Percentiles rank a stretch among this genome's conserved stretches.
These are phyloP conservation scores for Phellinidium pouzarii DNA, from an alignment of 1,284 basidiomycete species.

Conservation along the genomic window DNA sequence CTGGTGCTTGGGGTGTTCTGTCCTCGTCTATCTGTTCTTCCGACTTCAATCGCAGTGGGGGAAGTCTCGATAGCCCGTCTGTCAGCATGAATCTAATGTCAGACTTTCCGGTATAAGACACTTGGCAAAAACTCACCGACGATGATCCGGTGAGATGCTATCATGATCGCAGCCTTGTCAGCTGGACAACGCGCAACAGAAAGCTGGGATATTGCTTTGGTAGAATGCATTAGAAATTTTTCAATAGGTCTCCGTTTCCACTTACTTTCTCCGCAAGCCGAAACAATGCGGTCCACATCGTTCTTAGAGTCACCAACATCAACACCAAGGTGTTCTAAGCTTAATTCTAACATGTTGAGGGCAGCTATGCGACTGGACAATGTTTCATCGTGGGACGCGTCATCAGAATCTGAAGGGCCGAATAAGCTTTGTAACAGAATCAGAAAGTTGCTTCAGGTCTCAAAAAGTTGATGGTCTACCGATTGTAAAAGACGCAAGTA, in stretches of 20 bases:
- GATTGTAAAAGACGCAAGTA: conserved; percentile 68
- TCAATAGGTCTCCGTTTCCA: conserved; percentile 12
- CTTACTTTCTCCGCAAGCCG: conserved; percentile 72
- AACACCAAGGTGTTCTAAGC: conserved; percentile 82
- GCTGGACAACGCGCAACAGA: conserved; percentile 58
- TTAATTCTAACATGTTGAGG: conserved; percentile 82
- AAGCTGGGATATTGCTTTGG: conserved; percentile 62
- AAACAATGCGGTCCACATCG: conserved; percentile 61
- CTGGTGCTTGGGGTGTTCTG: conserved; percentile 30
- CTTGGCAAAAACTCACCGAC: conserved; percentile 47
- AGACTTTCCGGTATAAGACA: neutral
- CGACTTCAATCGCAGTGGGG: conserved; percentile 57
- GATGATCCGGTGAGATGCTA: conserved; percentile 77
- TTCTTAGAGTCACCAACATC: conserved; percentile 47
- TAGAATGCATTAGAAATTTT: conserved; percentile 14
- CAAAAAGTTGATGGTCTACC: conserved; percentile 36
- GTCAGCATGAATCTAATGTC: neutral
- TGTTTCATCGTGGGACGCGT: conserved; percentile 81
- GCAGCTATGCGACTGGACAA: conserved; percentile 85
- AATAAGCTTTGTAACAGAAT: conserved; percentile 42
- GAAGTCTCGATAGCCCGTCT: conserved; percentile 66
- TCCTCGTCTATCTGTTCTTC: conserved; percentile 41
- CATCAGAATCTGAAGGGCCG: conserved; percentile 63
- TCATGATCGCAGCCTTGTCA: conserved; percentile 75
- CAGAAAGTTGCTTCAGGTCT: conserved; percentile 11